Evolutionary conservation across 495 filamentous ascomycete genomes (phyloP), one percentile per base, ranked within the genome.

Genomic region (Aspergillus haitiensis): DNA sequence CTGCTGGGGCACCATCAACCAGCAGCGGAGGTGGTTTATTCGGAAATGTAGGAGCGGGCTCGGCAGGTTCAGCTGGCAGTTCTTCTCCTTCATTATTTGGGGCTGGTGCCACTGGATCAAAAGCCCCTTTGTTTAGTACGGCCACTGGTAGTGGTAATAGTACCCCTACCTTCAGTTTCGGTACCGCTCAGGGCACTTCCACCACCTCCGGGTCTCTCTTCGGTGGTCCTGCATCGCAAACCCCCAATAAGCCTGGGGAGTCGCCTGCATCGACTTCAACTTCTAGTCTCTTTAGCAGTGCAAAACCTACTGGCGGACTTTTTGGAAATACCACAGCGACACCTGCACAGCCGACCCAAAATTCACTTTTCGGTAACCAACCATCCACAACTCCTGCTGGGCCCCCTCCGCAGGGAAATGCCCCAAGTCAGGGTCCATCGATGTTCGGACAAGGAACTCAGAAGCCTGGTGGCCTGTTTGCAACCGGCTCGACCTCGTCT

Each of bases 381-480:
- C 48, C 74, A 32, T 87, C 84, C 2, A 88, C 85, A 34, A 88
- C 85, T 57, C 85, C 85, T 44, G 85, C 84, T 54, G 84, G 84
- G 35, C 83, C 82, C 62, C 85, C 85, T 18, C 85, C 85, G 8
- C 65, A 67, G 48, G 67, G 71, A 65, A 61, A 59, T 61, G 36
- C 71, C 35, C 42, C 64, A 34, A 63, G 61, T n/a, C 63, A 71
- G 48, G 56, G 63, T n/a, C 65, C 59, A 34, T 61, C 71, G 13
- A 52, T 70, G 10, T 73, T 73, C 55, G 64, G 68, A 37, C 71
- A 69, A 48, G 35, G 51, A 8, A 72, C 61, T 52, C 68, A 72
- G 34, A 77, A 76, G 49, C 46, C 75, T 10, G 67, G 70, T 33
- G 59, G 60, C 58, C 64, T 76, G 0, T 79, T 79, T 62, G 73